Evolutionary conservation across 2,329 filamentous ascomycete species (phyloP), one percentile per base, ranked within the genome.

Genomic region (Teratosphaeria nubilosa): DNA sequence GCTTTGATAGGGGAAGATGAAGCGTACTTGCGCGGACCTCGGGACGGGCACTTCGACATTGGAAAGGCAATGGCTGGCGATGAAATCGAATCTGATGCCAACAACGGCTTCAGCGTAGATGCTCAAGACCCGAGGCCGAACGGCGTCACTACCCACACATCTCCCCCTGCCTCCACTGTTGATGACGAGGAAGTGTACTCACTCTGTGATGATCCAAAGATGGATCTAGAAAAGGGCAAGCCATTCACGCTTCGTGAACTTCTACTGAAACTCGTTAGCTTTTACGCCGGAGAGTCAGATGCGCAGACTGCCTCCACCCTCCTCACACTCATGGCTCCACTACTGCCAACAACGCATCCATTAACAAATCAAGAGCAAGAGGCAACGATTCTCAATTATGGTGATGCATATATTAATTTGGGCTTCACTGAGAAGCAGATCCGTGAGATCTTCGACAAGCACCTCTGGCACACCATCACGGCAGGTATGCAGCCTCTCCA

Each of bases 401-500:
- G 70, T 3, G 74, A 77, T 13, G 71, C 73, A 1, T 71, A 76
- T 55, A 64, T 68, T 4, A 60, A 68, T 1, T 62, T 74, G n/a
- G 74, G 72, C 20, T 66, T 75, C 51, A 68, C 72, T 3, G 69
- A 68, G 10, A 66, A 69, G 5, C 73, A 75, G 57, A 73, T 75
- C n/a, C 68, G 72, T 34, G 68, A 71, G 11, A 71, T 77, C 31
- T 62, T 78, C 14, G 70, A 72, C 48, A 72, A 66, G 16, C 69
- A 74, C 30, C 66, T 78, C 22, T 70, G 68, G 13, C 72, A 74
- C 51, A 60, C 77, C 5, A 68, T 77, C 51, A 69, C 71, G 24
- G 72, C 75, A 16, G 77, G 77, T 4, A 69, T 80, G 51, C 74
- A 77, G 53, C 76, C 77, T 6, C 71, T 77, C 16, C 80, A 84